Percentiles rank a stretch among this genome's conserved stretches.
Conservation (phyloP, 805 yeast genomes). For the Metschnikowia bowlesiae region DNA sequence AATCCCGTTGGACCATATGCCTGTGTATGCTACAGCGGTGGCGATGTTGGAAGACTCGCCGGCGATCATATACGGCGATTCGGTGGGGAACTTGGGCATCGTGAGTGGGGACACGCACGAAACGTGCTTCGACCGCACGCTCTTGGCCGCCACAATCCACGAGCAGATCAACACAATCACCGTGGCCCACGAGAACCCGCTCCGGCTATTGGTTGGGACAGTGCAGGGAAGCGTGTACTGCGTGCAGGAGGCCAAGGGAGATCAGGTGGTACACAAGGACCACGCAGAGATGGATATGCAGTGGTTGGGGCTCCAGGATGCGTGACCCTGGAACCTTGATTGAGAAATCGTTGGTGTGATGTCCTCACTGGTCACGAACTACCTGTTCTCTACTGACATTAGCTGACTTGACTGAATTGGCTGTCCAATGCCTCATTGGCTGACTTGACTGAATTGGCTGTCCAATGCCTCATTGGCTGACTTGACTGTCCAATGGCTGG, state of each 20-base stretch:
- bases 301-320: no score
- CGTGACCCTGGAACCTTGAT: no score
- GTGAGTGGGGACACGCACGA: background rate
- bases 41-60: slow-evolving; percentile 5
- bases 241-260: slow-evolving; percentile 1
- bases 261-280: background rate
- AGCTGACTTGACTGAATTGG: no score
- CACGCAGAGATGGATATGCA: background rate
- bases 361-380: no score
- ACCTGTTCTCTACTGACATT: no score
- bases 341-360: no score
- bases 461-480: no score
- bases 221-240: slow-evolving; percentile 11
- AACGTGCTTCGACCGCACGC: background rate
- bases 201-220: slow-evolving; percentile 10
- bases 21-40: slow-evolving; percentile 15
- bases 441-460: no score
- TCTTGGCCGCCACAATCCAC: slow-evolving; percentile 21
- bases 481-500: no score
- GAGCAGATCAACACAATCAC: slow-evolving; percentile 26
- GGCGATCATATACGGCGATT: slow-evolving; percentile 22
- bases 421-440: no score
- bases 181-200: slow-evolving; percentile 7
- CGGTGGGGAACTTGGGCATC: slow-evolving; percentile 24
- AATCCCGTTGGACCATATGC: slow-evolving; percentile 2